Evolutionary conservation across 352 stramenopile genomes (phyloP).

Genomic region (Saprolegnia parasitica): DNA sequence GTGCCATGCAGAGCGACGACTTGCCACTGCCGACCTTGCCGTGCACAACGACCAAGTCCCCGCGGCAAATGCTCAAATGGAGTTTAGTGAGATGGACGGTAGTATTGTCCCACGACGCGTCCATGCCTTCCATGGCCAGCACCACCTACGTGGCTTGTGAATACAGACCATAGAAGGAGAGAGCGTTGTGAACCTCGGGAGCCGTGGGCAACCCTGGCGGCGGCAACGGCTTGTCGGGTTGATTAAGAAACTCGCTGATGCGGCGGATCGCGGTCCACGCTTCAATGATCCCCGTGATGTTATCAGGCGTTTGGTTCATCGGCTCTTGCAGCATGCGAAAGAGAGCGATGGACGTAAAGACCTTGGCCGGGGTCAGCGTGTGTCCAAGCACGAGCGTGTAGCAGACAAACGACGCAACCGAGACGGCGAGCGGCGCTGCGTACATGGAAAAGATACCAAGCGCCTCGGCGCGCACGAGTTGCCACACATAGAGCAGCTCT

Average conservation of each 20-base stretch:
- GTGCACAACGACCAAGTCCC: conserved; percentile 51
- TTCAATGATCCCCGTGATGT: conserved; percentile 43
- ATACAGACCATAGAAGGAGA: neutral
- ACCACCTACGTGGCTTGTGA: neutral
- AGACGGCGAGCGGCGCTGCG: conserved; percentile 44
- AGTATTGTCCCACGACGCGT: neutral
- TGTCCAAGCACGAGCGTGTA: conserved; percentile 42
- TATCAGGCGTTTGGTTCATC: conserved; percentile 35
- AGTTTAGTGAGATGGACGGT: neutral
- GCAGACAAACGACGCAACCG: conserved; percentile 43
- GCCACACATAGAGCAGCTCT: conserved; percentile 12
- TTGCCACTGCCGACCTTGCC: conserved; percentile 55
- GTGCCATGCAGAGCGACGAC: conserved; percentile 47
- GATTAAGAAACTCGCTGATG: conserved; percentile 38
- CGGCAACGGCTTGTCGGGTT: conserved; percentile 1
- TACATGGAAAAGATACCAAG: conserved; percentile 36
- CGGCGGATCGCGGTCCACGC: conserved; percentile 38
- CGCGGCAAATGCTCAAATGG: conserved; percentile 34
- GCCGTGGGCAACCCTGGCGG: neutral
- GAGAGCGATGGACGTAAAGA: conserved; percentile 61
- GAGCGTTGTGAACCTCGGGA: neutral
- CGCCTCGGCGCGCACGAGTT: conserved; percentile 1
- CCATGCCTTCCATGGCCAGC: neutral
- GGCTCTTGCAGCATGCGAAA: conserved; percentile 48
- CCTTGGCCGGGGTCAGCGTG: conserved; percentile 44